Base-by-base conservation (phyloP, 805 yeast genomes). In the Ogataea paradorogensis region DNA sequence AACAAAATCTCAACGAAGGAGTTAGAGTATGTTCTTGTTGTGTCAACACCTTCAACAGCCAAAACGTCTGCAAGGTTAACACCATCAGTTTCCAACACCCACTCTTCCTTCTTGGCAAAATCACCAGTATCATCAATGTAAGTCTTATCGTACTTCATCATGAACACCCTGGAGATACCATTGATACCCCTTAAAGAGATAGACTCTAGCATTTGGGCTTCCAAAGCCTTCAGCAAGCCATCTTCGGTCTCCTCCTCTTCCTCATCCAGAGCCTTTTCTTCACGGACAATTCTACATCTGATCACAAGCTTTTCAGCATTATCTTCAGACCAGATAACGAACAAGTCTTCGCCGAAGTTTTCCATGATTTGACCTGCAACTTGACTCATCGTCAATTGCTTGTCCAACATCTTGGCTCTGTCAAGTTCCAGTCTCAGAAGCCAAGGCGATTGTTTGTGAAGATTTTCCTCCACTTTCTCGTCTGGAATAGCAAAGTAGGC, bases 51-150 rank as follows among this genome's bases (percentile, higher is more conserved):
- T 13, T 89, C 90, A 46, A 89, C 93, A 26, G 88, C 74, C 82
- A 93, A 87, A 35, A 93, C 99, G 55, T 89, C 96, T 2, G 96
- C 83, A 52, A 93, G 74, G 59, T 91, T 95, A 42, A 87, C 91
- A 73, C 99, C 99, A 70, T 93, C 99, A 2, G 99, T 91, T 76
- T 93, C 99, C 63, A 93, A 75, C 27, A 91, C 97, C 97, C 98
- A 93, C 63, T 93, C 98, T 61, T 87, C 90, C 48, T 83, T 83
- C 69, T 89, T 93, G 45, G 78, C 76, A 57, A 71, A 93, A 48
- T 87, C 97, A 53, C 99, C 99, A 34, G 84, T 73, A 29, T 73
- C 82, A 57, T 84, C 89, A 43, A 91, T 84, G 32, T 71, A 58
- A 47, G 77, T 80, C 48, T 77, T 74, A 60, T 84, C 87, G 54